Percentiles rank a stretch among this genome's conserved stretches.
Conservation (phyloP, 2,329 filamentous ascomycete genomes). For the Arthrobotrys iridis region DNA sequence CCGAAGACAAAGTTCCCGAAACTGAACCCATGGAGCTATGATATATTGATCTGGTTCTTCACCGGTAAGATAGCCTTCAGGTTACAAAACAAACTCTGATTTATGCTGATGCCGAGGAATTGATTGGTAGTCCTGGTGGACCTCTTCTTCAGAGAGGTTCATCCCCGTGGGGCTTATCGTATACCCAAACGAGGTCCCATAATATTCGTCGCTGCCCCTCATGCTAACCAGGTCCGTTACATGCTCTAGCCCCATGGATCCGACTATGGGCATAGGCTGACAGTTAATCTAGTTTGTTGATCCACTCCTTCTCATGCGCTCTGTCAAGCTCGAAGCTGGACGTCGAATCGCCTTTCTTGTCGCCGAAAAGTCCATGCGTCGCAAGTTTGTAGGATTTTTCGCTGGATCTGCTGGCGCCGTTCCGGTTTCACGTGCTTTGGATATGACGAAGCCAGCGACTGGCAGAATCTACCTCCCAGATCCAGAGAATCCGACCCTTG, state of each 20-base stretch:
- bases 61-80: constrained; percentile 25
- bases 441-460: constrained; percentile 79
- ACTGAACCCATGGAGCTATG: constrained; percentile 52
- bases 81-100: not conserved
- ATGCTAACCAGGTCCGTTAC: constrained; percentile 84
- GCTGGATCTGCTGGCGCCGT: constrained; percentile 87
- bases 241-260: not conserved
- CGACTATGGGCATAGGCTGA: constrained; percentile 14
- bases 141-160: constrained; percentile 97
- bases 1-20: constrained; percentile 45
- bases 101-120: constrained; percentile 15
- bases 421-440: constrained; percentile 91
- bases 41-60: constrained; percentile 54
- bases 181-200: constrained; percentile 88
- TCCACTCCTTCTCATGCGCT: constrained; percentile 89
- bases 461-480: constrained; percentile 90
- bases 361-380: constrained; percentile 92
- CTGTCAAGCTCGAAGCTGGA: constrained; percentile 83
- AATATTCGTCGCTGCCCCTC: constrained; percentile 94
- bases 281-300: constrained; percentile 81
- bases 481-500: constrained; percentile 81
- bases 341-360: constrained; percentile 92
- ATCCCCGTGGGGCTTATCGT: constrained; percentile 93
- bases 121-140: constrained; percentile 74
- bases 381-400: constrained; percentile 86